Conservation (phyloP, 768 basidiomycete species). For the Phylloporus arenicola region DNA sequence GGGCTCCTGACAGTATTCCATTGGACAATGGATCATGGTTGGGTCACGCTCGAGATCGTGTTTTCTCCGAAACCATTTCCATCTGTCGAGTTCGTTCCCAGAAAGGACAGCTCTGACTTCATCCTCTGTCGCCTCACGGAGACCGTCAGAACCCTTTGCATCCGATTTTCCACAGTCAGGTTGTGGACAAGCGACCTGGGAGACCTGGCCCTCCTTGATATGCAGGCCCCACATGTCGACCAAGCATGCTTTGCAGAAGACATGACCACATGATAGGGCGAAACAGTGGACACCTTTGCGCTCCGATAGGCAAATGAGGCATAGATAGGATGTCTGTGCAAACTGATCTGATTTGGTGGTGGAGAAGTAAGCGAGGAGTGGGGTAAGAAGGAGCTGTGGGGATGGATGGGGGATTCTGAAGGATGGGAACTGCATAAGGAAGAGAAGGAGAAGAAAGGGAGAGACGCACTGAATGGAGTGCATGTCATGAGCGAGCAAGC, state of each 20-base stretch:
- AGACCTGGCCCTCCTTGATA: constrained; percentile 74
- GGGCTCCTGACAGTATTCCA: constrained; percentile 74
- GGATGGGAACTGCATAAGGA: constrained; percentile 16
- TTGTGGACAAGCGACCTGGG: constrained; percentile 76
- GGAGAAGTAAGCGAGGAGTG: constrained; percentile 47
- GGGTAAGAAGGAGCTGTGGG: constrained; percentile 45
- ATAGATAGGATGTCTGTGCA: constrained; percentile 58
- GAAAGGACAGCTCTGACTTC: constrained; percentile 70
- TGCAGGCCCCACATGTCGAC: constrained; percentile 78
- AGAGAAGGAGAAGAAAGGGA: constrained; percentile 23
- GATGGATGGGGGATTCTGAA: constrained; percentile 47
- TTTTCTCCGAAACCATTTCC: constrained; percentile 76
- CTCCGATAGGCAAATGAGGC: constrained; percentile 70
- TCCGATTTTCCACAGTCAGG: constrained; percentile 62
- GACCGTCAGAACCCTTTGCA: constrained; percentile 20
- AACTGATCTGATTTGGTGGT: constrained; percentile 49
- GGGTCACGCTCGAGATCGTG: constrained; percentile 73
- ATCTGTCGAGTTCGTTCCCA: constrained; percentile 59
- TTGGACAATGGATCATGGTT: constrained; percentile 74
- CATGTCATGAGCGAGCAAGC: constrained; percentile 32
- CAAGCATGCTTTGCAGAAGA: constrained; percentile 81
- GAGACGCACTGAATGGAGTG: constrained; percentile 27
- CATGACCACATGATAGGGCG: constrained; percentile 63
- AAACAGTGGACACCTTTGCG: constrained; percentile 75
- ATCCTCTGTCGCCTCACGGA: constrained; percentile 56